These are phyloP conservation scores for Ehretia macrophylla DNA, from an alignment of 257 asterid species.

Conservation along the genomic window DNA sequence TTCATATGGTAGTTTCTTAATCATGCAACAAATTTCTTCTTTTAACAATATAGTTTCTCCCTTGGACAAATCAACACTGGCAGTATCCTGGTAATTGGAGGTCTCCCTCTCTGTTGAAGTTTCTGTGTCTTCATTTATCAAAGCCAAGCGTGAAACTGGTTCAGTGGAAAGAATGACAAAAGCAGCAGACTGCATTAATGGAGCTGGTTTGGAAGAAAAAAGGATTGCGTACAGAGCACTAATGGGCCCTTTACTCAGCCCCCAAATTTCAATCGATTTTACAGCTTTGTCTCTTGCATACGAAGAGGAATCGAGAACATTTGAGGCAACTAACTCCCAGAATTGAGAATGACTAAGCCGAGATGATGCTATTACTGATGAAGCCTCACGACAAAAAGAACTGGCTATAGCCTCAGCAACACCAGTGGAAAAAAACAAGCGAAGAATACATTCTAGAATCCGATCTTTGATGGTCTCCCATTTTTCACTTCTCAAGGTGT, in stretches of 20 bases:
- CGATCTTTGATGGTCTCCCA: constrained; percentile 75
- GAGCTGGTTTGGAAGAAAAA: constrained; percentile 72
- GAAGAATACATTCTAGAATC: constrained; percentile 79
- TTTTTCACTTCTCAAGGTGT: constrained; percentile 53
- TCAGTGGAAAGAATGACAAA: constrained; percentile 75
- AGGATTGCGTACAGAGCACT: constrained; percentile 74
- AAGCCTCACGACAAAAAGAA: constrained; percentile 51
- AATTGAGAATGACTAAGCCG: constrained; percentile 57
- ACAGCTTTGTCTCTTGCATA: constrained; percentile 86
- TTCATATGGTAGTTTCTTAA: constrained; percentile 51
- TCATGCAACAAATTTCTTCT: constrained; percentile 67
- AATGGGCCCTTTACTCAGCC: constrained; percentile 82
- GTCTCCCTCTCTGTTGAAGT: constrained; percentile 31
- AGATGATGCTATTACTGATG: constrained; percentile 63
- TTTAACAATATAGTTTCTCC: constrained; percentile 60
- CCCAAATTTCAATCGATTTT: constrained; percentile 91
- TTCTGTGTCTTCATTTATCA: constrained; percentile 29
- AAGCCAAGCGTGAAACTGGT: constrained; percentile 56
- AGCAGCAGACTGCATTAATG: constrained; percentile 78
- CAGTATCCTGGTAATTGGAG: constrained; percentile 41
- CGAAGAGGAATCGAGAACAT: constrained; percentile 66
- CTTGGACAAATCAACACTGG: constrained; percentile 28
- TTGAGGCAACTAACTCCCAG: constrained; percentile 87
- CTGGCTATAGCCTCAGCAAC: constrained; percentile 62
- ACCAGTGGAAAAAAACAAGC: constrained; percentile 84